Evolutionary conservation across 805 yeast genomes (phyloP).

Genomic region (Saccharomycopsis guyanensis): DNA sequence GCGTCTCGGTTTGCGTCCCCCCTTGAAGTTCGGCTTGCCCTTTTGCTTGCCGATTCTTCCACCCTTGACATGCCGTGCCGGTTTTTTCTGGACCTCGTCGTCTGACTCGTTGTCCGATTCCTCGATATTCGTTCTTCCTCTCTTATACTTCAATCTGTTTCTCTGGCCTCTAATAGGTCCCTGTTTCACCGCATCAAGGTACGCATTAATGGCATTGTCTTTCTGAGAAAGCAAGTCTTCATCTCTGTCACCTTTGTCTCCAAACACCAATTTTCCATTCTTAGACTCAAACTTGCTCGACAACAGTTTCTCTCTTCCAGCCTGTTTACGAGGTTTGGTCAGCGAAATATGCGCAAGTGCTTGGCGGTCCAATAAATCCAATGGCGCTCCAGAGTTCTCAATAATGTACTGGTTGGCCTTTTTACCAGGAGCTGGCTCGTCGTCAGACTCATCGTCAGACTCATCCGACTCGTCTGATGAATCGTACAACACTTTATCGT

Average conservation of each 20-base stretch:
- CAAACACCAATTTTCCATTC: conserved; percentile 64
- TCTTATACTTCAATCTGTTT: conserved; percentile 82
- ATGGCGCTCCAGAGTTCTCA: conserved; percentile 69
- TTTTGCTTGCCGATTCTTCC: conserved; percentile 7
- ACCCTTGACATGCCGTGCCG: not conserved
- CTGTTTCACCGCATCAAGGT: conserved; percentile 85
- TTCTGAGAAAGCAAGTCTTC: conserved; percentile 33
- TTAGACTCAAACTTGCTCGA: conserved; percentile 38
- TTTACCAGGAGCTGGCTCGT: conserved; percentile 21
- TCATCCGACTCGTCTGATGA: conserved; percentile 49
- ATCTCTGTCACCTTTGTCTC: conserved; percentile 40
- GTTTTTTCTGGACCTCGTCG: conserved; percentile 27
- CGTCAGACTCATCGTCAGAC: conserved; percentile 28
- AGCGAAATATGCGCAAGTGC: conserved; percentile 86
- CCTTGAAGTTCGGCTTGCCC: no score
- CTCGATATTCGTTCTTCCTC: conserved; percentile 44
- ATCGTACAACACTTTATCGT: conserved; percentile 86
- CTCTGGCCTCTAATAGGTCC: conserved; percentile 93
- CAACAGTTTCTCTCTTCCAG: conserved; percentile 19
- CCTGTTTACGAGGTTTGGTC: conserved; percentile 62
- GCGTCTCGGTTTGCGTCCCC: no score
- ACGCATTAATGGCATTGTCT: conserved; percentile 74
- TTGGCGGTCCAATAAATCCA: conserved; percentile 80
- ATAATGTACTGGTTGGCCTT: conserved; percentile 58
- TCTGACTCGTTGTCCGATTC: conserved; percentile 49